phyloP scores from a whole-genome alignment of 2,329 filamentous ascomycete genomes.

The Penicillium sp. region DNA sequence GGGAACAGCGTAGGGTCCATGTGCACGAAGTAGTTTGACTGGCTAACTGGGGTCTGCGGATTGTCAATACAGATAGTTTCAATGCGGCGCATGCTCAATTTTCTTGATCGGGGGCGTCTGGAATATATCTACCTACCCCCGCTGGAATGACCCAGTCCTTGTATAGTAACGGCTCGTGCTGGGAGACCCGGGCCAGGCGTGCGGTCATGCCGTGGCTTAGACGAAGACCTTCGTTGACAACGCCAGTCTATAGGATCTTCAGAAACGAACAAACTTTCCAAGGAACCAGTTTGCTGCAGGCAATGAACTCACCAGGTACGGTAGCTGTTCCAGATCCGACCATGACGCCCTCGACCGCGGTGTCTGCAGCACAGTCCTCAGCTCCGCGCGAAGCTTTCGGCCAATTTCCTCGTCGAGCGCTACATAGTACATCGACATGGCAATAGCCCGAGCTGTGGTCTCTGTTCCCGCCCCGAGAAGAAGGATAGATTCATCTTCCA shows the following conservation, averaged over 20 bases:
- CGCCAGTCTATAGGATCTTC: constrained; percentile 16
- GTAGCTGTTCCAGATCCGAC: constrained; percentile 38
- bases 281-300: background rate
- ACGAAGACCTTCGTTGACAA: constrained; percentile 23
- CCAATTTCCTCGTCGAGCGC: constrained; percentile 19
- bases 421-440: constrained; percentile 34
- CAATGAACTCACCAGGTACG: constrained; percentile 34
- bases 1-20: constrained; percentile 24
- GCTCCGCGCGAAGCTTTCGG: constrained; percentile 25
- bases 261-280: background rate
- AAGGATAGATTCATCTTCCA: constrained; percentile 33
- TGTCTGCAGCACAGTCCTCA: constrained; percentile 29
- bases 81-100: too few species aligned
- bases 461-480: constrained; percentile 37
- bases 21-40: constrained; percentile 26
- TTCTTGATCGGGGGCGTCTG: too few species aligned
- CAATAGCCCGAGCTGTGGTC: constrained; percentile 33
- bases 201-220: constrained; percentile 23
- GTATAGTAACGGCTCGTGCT: constrained; percentile 16
- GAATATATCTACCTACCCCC: constrained; percentile 21
- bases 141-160: constrained; percentile 22
- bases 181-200: constrained; percentile 20
- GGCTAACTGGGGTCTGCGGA: constrained; percentile 23
- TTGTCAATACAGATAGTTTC: background rate
- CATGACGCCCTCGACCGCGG: constrained; percentile 22